These are phyloP conservation scores for Entophlyctis luteolus DNA, from an alignment of 192 early-diverging fungal genomes.

Conservation along the genomic window DNA sequence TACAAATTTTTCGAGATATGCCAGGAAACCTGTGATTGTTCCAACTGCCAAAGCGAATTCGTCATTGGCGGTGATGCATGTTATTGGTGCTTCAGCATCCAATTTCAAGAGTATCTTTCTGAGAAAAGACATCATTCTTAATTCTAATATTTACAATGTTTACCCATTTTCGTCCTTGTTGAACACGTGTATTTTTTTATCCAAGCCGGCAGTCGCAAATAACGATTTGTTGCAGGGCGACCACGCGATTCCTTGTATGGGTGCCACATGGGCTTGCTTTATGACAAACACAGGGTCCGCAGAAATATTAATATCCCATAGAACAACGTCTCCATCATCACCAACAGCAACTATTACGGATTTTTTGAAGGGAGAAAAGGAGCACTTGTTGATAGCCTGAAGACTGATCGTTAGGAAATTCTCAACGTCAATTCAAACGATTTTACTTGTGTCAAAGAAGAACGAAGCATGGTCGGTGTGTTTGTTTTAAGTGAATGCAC, in stretches of 20 bases:
- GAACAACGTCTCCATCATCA: conserved; percentile 34
- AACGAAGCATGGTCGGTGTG: conserved; percentile 12
- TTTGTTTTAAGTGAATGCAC: conserved; percentile 39
- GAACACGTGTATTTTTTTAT: conserved; percentile 28
- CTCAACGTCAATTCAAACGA: not conserved
- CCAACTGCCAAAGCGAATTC: conserved; percentile 39
- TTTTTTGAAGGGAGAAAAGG: conserved; percentile 39
- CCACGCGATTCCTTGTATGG: conserved; percentile 32
- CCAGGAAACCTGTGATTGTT: conserved; percentile 14
- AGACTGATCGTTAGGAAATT: not conserved
- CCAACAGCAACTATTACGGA: conserved; percentile 36
- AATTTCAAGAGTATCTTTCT: conserved; percentile 28
- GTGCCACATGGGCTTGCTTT: conserved; percentile 30
- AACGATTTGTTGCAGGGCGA: conserved; percentile 36
- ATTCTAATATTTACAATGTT: not conserved
- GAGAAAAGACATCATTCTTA: not conserved
- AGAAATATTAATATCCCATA: conserved; percentile 39
- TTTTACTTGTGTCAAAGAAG: conserved; percentile 33
- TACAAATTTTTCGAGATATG: not conserved
- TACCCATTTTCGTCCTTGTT: conserved; percentile 27
- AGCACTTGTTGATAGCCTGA: conserved; percentile 31
- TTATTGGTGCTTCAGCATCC: conserved; percentile 29
- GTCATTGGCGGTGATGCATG: conserved; percentile 31
- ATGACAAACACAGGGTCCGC: conserved; percentile 10
- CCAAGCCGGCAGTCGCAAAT: conserved; percentile 35